Percentiles rank a stretch among this genome's conserved stretches.
phyloP scores from a whole-genome alignment of 2,329 filamentous ascomycete genomes.

The Botryotinia globosa region DNA sequence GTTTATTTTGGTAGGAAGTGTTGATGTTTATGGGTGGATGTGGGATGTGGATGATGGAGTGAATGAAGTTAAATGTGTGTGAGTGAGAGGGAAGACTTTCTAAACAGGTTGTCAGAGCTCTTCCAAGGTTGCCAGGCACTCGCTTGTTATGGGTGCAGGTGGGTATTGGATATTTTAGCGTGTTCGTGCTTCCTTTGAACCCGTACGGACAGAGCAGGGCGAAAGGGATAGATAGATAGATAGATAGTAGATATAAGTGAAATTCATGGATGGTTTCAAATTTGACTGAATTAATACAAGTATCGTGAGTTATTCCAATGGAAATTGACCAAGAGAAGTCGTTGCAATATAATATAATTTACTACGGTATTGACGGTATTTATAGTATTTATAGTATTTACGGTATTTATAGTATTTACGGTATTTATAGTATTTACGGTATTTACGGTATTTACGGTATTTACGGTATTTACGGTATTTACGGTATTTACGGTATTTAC shows the following conservation, averaged over 20 bases:
- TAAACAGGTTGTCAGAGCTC: conserved; percentile 16
- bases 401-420: neutral
- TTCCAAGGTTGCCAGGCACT: conserved; percentile 17
- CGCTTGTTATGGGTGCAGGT: conserved; percentile 11
- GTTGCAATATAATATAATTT: neutral
- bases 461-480: neutral
- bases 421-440: neutral
- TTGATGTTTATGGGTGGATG: conserved; percentile 7
- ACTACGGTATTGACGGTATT: neutral
- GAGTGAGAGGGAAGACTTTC: neutral
- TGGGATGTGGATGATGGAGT: conserved; percentile 9
- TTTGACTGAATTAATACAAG: neutral
- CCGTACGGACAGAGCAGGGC: neutral
- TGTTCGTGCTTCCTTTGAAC: conserved; percentile 15
- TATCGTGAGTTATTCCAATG: neutral
- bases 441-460: neutral
- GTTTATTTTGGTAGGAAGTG: neutral
- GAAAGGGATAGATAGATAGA: neutral
- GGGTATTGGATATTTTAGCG: neutral
- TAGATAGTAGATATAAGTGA: neutral
- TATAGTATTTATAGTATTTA: no score
- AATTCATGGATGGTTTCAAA: neutral
- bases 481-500: neutral
- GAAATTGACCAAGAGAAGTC: neutral
- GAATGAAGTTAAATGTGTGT: conserved; percentile 8